These are phyloP conservation scores for Zymoseptoria tritici DNA, from an alignment of 2,329 filamentous ascomycete species.

Conservation along the genomic window DNA sequence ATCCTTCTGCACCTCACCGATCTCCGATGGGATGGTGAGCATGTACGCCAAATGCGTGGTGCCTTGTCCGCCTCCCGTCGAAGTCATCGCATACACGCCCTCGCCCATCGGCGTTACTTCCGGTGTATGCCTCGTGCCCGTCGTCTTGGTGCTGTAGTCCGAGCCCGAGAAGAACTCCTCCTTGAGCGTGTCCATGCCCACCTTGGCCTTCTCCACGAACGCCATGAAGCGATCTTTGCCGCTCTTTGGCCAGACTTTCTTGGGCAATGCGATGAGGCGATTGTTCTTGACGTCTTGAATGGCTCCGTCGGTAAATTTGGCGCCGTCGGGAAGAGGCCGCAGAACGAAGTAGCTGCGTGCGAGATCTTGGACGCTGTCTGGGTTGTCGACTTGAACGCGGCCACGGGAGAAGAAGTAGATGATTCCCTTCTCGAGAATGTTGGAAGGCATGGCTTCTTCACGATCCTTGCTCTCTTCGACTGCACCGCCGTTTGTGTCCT, in stretches of 20 bases:
- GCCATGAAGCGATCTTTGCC: conserved; percentile 65
- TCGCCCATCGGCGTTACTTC: conserved; percentile 71
- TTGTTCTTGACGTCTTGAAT: conserved; percentile 54
- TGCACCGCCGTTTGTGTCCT: conserved; percentile 26
- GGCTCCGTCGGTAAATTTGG: conserved; percentile 54
- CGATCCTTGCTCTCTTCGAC: conserved; percentile 46
- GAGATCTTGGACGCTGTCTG: conserved; percentile 62
- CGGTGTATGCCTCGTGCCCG: conserved; percentile 59
- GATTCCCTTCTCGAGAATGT: conserved; percentile 76
- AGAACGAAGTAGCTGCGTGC: conserved; percentile 74
- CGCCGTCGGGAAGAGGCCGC: conserved; percentile 61
- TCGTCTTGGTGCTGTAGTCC: conserved; percentile 70
- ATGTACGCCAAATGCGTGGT: conserved; percentile 70
- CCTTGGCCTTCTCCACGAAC: conserved; percentile 70
- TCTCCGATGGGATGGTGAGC: conserved; percentile 61
- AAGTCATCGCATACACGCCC: conserved; percentile 75
- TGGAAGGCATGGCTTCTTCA: conserved; percentile 47
- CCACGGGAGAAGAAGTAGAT: conserved; percentile 87
- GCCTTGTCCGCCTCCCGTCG: conserved; percentile 52
- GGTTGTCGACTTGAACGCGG: conserved; percentile 65
- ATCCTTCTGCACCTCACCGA: conserved; percentile 66
- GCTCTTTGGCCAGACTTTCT: conserved; percentile 70
- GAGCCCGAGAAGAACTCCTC: conserved; percentile 59
- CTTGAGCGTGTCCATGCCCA: conserved; percentile 61
- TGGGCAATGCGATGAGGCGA: conserved; percentile 70